Base-by-base conservation (phyloP, 2,329 filamentous ascomycete genomes). In the Trichoderma pleuroti region DNA sequence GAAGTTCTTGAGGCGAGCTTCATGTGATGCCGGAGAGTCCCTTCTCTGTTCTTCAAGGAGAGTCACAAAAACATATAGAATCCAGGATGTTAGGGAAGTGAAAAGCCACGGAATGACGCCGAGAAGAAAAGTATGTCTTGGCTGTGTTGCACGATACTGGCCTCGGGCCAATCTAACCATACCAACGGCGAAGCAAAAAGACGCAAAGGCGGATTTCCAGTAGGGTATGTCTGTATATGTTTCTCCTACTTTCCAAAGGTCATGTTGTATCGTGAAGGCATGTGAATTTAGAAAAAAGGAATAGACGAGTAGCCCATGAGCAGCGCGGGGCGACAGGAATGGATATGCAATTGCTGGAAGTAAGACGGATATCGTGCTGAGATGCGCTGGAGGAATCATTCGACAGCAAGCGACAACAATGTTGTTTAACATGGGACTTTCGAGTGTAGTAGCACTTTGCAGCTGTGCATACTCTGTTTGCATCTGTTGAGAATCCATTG, bases 161-260 rank as follows among this genome's bases (percentile, higher is more conserved):
- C 18, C 42, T 49, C 42, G 0, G n/a, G 42, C 0, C n/a, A 49
- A 21, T 0, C 42, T n/a, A n/a, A 46, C 18, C 8, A 46, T 7
- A 39, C 36, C 36, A 39, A 39, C 8, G 12, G 36, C 14, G 6
- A 16, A 18, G 5, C 36, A 39, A 18, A 39, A 39, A 39, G 2
- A 7, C 36, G 3, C 16, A 39, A 39, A 39, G 16, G 5, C 5
- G 14, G 14, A 14, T 18, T 39, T 39, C 36, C 36, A 39, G 36
- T 39, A 8, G 36, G 5, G 4, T 49, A 49, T 49, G n/a, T 49
- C 0, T n/a, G n/a, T 49, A 1, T 21, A 49, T 11, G 42, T n/a
- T 1, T 49, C 18, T 0, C 42, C 42, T 9, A 0, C 0, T 0
- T 2, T 1, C 42, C 42, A 49, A 49, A 49, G 42, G 0, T 49